Percentiles rank a stretch among this genome's conserved stretches.
phyloP scores from a whole-genome alignment of 2,329 filamentous ascomycete species.

The Alternaria metachromatica region DNA sequence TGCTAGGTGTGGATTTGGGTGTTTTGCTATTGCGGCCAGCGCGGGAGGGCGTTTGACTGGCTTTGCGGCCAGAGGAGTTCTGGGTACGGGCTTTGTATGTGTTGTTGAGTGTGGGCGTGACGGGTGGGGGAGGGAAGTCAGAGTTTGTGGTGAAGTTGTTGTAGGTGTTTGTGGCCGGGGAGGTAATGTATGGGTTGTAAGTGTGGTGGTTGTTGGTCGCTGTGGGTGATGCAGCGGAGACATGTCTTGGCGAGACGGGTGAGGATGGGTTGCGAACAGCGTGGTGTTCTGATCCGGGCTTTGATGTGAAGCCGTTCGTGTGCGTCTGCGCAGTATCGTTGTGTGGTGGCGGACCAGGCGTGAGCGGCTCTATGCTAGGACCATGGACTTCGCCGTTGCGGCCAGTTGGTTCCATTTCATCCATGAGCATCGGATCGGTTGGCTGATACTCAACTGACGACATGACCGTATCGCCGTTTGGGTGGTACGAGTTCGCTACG shows the following conservation, averaged over 20 bases:
- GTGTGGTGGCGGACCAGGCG: slow-evolving; percentile 28
- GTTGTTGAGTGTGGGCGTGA: slow-evolving; percentile 17
- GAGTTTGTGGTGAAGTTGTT: slow-evolving; percentile 32
- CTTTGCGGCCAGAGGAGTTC: slow-evolving; percentile 23
- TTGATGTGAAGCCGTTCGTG: slow-evolving; percentile 17
- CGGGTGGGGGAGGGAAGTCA: slow-evolving; percentile 30
- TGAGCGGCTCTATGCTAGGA: slow-evolving; percentile 37
- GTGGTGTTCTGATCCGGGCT: slow-evolving; percentile 10
- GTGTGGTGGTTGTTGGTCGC: slow-evolving; percentile 14
- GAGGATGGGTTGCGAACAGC: slow-evolving; percentile 25
- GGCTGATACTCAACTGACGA: slow-evolving; percentile 43
- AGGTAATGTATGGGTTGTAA: slow-evolving; percentile 20
- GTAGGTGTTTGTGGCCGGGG: slow-evolving; percentile 24
- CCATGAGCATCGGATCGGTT: slow-evolving; percentile 22
- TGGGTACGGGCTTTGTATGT: slow-evolving; percentile 9
- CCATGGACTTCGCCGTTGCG: slow-evolving; percentile 19
- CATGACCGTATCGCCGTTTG: slow-evolving; percentile 37
- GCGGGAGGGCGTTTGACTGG: slow-evolving; percentile 29
- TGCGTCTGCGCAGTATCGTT: slow-evolving; percentile 11
- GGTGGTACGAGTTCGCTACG: slow-evolving; percentile 19
- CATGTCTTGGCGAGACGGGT: slow-evolving; percentile 27
- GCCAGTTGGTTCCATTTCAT: slow-evolving; percentile 19
- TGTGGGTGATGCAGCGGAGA: slow-evolving; percentile 17
- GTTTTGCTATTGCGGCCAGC: slow-evolving; percentile 33
- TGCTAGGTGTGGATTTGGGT: slow-evolving; percentile 37